Conservation (phyloP, 306 rosid species). For the Castanea crenata region DNA sequence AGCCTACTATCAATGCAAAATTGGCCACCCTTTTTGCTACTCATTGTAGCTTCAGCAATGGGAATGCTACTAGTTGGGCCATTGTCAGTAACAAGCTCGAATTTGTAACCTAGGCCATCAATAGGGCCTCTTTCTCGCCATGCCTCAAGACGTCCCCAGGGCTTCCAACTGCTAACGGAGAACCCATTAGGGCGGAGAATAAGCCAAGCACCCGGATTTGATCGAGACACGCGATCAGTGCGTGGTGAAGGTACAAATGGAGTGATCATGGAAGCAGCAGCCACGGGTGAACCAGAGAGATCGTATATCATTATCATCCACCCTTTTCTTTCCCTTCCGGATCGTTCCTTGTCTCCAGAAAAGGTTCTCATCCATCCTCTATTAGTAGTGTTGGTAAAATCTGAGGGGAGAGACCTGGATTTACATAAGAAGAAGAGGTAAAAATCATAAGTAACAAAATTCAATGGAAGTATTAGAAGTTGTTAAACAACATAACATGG, state of each 20-base stretch:
- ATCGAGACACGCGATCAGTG: constrained; percentile 75
- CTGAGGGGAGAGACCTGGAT: constrained; percentile 58
- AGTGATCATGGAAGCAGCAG: constrained; percentile 87
- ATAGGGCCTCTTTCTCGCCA: constrained; percentile 85
- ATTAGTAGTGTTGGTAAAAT: constrained; percentile 39
- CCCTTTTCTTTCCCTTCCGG: constrained; percentile 83
- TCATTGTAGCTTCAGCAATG: constrained; percentile 78
- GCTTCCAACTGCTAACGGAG: constrained; percentile 79
- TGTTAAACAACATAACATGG: background rate
- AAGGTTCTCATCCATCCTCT: constrained; percentile 70
- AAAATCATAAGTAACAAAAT: too few species aligned
- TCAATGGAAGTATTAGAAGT: background rate
- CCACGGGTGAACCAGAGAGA: constrained; percentile 88
- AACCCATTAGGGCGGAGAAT: constrained; percentile 78
- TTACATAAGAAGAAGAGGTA: background rate
- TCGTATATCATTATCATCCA: constrained; percentile 92
- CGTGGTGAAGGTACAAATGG: constrained; percentile 93
- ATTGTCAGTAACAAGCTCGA: constrained; percentile 63
- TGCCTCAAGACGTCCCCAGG: constrained; percentile 93
- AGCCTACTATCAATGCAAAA: constrained; percentile 67
- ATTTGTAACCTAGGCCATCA: constrained; percentile 85
- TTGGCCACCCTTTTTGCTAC: constrained; percentile 66
- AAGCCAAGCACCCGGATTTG: constrained; percentile 95
- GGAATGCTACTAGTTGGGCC: constrained; percentile 54
- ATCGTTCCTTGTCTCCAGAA: constrained; percentile 48